Percentiles rank a stretch among this genome's conserved stretches.
phyloP scores from a whole-genome alignment of 345 rosid species.

The Gossypium sturtianum region DNA sequence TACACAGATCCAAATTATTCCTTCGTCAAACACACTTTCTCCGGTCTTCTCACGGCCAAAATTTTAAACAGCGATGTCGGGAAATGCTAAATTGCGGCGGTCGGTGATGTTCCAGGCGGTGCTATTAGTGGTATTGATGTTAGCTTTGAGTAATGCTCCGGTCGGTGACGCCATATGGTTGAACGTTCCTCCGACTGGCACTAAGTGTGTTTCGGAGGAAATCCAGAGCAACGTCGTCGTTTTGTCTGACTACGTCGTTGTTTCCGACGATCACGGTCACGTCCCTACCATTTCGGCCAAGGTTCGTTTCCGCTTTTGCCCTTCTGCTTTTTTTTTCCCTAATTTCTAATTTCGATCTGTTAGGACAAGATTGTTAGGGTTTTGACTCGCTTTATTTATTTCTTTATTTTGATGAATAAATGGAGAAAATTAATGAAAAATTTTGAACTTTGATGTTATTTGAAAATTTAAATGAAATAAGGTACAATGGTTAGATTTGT shows the following conservation, averaged over 20 bases:
- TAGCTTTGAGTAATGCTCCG: constrained; percentile 18
- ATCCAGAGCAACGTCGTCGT: constrained; percentile 79
- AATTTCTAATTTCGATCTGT: not conserved
- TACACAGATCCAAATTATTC: not conserved
- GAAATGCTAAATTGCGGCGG: constrained; percentile 5
- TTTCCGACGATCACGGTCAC: constrained; percentile 48
- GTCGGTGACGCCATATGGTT: constrained; percentile 63
- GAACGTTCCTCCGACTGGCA: constrained; percentile 51
- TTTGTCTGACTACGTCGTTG: constrained; percentile 68
- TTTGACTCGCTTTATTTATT: not conserved
- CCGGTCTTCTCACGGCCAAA: not conserved
- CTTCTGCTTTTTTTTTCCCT: too few species aligned
- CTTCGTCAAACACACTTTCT: not conserved
- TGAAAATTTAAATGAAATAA: not conserved
- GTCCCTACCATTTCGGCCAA: constrained; percentile 65
- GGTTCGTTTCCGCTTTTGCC: constrained; percentile 27
- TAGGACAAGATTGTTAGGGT: not conserved
- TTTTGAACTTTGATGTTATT: not conserved
- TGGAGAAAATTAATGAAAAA: not conserved
- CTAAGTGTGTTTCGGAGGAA: constrained; percentile 91
- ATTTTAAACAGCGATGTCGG: constrained; percentile 8
- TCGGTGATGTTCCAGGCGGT: constrained; percentile 6
- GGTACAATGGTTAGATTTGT: not conserved
- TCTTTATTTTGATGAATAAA: not conserved
- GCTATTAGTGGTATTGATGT: not conserved